A percentile compares a stretch with the other conserved stretches of the same genome.
Conservation (phyloP, 495 filamentous ascomycete genomes). For the Penicillium alfredii region DNA sequence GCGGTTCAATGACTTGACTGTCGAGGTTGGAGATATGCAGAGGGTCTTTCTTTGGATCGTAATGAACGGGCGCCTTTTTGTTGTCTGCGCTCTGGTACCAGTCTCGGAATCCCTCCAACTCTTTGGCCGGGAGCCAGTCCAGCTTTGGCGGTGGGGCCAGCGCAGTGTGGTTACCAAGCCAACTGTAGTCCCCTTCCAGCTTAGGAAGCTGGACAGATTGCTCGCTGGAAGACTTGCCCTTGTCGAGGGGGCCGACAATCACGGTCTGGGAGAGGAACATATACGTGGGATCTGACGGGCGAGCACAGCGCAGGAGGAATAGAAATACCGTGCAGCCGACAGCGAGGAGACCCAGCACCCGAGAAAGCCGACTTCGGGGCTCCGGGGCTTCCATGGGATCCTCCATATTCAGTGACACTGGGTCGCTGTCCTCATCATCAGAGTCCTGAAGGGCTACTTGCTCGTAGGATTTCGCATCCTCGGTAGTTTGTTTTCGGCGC, state of each 20-base stretch:
- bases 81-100: slow-evolving; percentile 16
- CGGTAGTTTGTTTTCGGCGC: slow-evolving; percentile 2
- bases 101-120: slow-evolving; percentile 22
- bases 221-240: slow-evolving; percentile 2
- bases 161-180: slow-evolving; percentile 21
- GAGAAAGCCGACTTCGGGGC: background rate
- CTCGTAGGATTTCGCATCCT: slow-evolving; percentile 8
- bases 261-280: slow-evolving; percentile 18
- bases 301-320: slow-evolving; percentile 9
- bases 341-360: slow-evolving; percentile 8
- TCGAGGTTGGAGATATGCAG: slow-evolving; percentile 38
- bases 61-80: slow-evolving; percentile 15
- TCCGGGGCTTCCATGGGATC: background rate
- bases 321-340: background rate
- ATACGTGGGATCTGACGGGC: slow-evolving; percentile 14
- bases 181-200: slow-evolving; percentile 17
- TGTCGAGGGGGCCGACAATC: slow-evolving; percentile 15
- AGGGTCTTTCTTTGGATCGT: slow-evolving; percentile 33
- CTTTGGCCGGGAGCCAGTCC: slow-evolving; percentile 20
- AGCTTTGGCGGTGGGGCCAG: slow-evolving; percentile 12
- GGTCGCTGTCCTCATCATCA: slow-evolving; percentile 11
- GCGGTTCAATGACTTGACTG: slow-evolving; percentile 21
- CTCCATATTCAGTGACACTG: slow-evolving; percentile 1
- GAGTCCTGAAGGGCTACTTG: slow-evolving; percentile 16
- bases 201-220: slow-evolving; percentile 10